Base-by-base conservation (phyloP, 2,329 filamentous ascomycete genomes). In the Coleophoma cylindrospora region DNA sequence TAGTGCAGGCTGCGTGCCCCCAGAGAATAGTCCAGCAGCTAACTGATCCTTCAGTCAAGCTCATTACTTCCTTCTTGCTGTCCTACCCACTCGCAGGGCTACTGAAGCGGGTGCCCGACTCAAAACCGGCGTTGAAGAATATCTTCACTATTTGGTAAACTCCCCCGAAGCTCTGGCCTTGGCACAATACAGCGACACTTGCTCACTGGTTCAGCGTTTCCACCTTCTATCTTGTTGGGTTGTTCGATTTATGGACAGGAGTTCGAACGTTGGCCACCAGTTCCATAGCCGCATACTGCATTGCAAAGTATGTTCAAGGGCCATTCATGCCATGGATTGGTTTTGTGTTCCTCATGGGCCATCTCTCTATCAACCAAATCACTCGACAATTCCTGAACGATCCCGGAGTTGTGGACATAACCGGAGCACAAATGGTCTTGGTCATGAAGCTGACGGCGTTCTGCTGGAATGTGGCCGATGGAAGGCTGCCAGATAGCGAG, bases 381-480 rank as follows among this genome's bases (percentile, higher is more conserved):
- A 74, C 81, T 51, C 87, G 95, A 37, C 90, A 95, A 68, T 80
- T 84, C 37, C 72, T 79, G 37, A 76, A 87, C 59, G 77, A 82
- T 54, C 81, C 88, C 0, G 76, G 80, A 37, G 70, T 73, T 2
- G 76, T 96, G 52, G 94, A 99, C 66, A 91, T 99, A 59, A 96
- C 92, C 0, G 91, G 87, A 38, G 91, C 92, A 1, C 94, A 99
- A 69, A 99, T 99, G 94, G 94, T 99, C 34, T 72, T 97, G 60
- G 86, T 97, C 55, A 99, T 99, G 90, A 99, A 99, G 70, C 81
- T 99, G 34, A 90, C 85, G 19, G 88, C 92, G 5, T 99, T 99
- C 65, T 95, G 90, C 72, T 99, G 94, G 94, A 97, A 97, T 65
- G 86, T 97, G 9, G 91, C 94, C 62, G 94, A 99, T 67, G 95